Conservation (phyloP, 306 rosid genomes). For the Pyrus communis region DNA sequence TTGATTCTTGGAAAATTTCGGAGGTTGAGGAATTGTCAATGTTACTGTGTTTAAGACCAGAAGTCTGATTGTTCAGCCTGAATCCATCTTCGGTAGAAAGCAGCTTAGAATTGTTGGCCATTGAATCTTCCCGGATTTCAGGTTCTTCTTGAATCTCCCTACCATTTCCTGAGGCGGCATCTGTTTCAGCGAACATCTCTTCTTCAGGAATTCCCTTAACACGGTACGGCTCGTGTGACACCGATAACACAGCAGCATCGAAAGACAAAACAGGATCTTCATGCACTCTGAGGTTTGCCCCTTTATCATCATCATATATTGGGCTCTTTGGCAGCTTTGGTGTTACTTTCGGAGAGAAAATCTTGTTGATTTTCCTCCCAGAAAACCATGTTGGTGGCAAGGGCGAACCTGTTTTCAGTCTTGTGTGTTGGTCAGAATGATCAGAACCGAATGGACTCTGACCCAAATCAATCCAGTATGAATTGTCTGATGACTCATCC, state of each 20-base stretch:
- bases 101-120: conserved; percentile 21
- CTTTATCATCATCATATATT: conserved; percentile 48
- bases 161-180: conserved; percentile 31
- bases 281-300: conserved; percentile 25
- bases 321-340: conserved; percentile 59
- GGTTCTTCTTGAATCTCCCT: conserved; percentile 19
- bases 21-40: conserved; percentile 47
- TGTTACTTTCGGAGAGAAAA: conserved; percentile 52
- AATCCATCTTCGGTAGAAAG: conserved; percentile 27
- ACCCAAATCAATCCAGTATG: conserved; percentile 95
- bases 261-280: conserved; percentile 73
- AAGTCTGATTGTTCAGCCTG: conserved; percentile 24
- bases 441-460: conserved; percentile 91
- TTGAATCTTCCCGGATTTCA: conserved; percentile 41
- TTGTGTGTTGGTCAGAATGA: conserved; percentile 42
- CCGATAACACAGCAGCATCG: conserved; percentile 82
- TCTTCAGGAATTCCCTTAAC: conserved; percentile 83
- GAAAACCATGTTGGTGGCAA: conserved; percentile 71
- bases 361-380: conserved; percentile 48
- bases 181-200: conserved; percentile 40
- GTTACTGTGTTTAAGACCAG: conserved; percentile 29
- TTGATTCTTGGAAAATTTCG: conserved; percentile 46
- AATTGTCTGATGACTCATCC: conserved; percentile 87
- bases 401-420: conserved; percentile 63
- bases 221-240: conserved; percentile 65